These are phyloP conservation scores for Penicillium griseofulvum DNA, from an alignment of 2,329 filamentous ascomycete genomes.

Conservation along the genomic window DNA sequence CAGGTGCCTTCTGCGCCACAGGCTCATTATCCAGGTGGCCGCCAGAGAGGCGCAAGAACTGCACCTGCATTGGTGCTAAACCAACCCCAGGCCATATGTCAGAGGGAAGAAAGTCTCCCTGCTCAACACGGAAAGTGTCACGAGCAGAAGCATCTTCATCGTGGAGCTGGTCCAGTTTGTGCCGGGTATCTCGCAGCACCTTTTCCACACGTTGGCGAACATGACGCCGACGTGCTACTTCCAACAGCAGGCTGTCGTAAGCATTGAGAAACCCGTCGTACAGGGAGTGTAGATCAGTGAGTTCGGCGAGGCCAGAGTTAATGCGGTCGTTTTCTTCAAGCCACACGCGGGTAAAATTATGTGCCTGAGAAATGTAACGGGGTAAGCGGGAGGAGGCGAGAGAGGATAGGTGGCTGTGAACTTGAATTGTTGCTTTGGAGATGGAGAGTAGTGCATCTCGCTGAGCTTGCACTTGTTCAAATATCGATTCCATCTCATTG, in stretches of 20 bases:
- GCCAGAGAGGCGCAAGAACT: slow-evolving; percentile 38
- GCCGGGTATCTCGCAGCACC: slow-evolving; percentile 74
- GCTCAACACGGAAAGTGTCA: slow-evolving; percentile 74
- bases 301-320: slow-evolving; percentile 66
- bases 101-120: slow-evolving; percentile 81
- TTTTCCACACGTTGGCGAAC: slow-evolving; percentile 71
- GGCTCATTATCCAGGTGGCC: slow-evolving; percentile 30
- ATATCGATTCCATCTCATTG: slow-evolving; percentile 71
- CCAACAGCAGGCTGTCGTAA: slow-evolving; percentile 80
- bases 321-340: slow-evolving; percentile 70
- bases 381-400: slow-evolving; percentile 63
- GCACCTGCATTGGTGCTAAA: slow-evolving; percentile 52
- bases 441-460: slow-evolving; percentile 56
- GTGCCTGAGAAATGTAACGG: slow-evolving; percentile 48
- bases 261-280: slow-evolving; percentile 84
- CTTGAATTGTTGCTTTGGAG: slow-evolving; percentile 59
- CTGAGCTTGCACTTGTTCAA: slow-evolving; percentile 62
- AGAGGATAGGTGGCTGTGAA: slow-evolving; percentile 65
- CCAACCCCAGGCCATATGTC: slow-evolving; percentile 81
- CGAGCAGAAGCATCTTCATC: slow-evolving; percentile 70
- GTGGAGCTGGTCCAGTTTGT: slow-evolving; percentile 71
- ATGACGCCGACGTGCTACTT: slow-evolving; percentile 71
- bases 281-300: slow-evolving; percentile 73
- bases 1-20: slow-evolving; percentile 7
- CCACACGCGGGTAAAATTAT: slow-evolving; percentile 59